phyloP scores from a whole-genome alignment of 176 grass and related monocot species.

The Chrysopogon serrulatus region DNA sequence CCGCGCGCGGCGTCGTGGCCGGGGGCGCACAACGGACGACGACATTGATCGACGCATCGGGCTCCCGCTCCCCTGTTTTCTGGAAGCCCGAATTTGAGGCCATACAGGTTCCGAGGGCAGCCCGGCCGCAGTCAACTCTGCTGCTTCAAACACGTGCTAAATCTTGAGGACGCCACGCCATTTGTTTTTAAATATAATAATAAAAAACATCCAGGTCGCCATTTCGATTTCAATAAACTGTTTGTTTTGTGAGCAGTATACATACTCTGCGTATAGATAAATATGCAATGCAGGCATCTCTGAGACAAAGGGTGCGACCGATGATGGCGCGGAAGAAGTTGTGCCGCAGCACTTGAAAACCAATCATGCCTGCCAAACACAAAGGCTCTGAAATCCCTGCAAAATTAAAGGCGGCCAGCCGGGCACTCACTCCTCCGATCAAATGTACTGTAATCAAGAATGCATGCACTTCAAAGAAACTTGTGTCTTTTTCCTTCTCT shows the following conservation, averaged over 20 bases:
- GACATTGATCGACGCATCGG: neutral
- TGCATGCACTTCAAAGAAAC: slow-evolving; percentile 21
- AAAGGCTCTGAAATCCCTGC: slow-evolving; percentile 28
- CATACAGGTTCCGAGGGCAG: neutral
- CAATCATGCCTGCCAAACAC: slow-evolving; percentile 9
- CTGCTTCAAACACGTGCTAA: neutral
- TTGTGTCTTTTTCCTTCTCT: neutral
- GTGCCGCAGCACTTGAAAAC: slow-evolving; percentile 9
- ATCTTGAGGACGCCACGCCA: too few relatives aligned
- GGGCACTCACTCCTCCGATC: too few relatives aligned
- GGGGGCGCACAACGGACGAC: neutral
- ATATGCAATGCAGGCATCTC: neutral
- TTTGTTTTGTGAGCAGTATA: too few relatives aligned
- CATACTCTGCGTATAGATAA: too few relatives aligned
- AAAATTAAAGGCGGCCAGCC: neutral
- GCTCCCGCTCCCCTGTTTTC: neutral
- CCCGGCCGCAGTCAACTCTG: neutral
- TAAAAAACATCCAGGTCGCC: too few relatives aligned
- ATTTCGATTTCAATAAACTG: too few relatives aligned
- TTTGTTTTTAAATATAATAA: too few relatives aligned
- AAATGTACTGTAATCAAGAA: neutral
- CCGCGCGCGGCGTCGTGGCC: neutral
- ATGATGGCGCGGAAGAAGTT: neutral
- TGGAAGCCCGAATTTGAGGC: neutral
- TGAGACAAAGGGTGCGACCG: neutral